Evolutionary conservation across 768 basidiomycete species (phyloP), one percentile per base, ranked within the genome.

Genomic region (Suillus subalutaceus): DNA sequence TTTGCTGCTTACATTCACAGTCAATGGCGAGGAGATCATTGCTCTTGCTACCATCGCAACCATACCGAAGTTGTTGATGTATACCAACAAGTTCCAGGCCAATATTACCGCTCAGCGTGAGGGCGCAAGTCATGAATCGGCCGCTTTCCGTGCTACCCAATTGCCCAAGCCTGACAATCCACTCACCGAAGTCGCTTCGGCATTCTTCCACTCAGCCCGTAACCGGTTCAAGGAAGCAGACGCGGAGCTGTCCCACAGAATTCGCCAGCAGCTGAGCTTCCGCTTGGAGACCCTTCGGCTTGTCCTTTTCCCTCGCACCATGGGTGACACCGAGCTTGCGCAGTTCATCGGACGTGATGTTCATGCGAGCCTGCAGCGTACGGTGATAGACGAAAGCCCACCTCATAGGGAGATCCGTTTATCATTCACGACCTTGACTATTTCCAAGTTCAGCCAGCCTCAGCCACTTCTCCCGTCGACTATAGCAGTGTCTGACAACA

Each of bases 141-240:
- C 84, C 66, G 88, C 90, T 1, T 96, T 92, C 82, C 83, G 90
- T 30, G 83, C 85, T n/a, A 87, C 88, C 16, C 86, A 86, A n/a
- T 80, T 84, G 6, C 89, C 90, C 6, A 90, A 86, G 71, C 91
- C 91, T 8, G 89, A 89, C 61, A 94, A 93, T 68, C 89, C 93
- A 2, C 80, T 96, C 18, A 92, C 92, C 2, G 87, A 90, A 15
- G 92, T 95, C n/a, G 93, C 94, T 2, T 88, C 91, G 68, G 91
- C 93, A 38, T 92, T 94, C 87, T 76, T 95, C 46, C 81, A 85
- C 63, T 91, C 92, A 0, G 91, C 93, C 35, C 85, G 88, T 50
- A 87, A 80, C 52, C 86, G 88, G 26, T 86, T 93, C 76, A 89
- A 86, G 69, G 92, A 92, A 76, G 82, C 84, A 16, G 90, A 90